These are phyloP conservation scores for Gaertneriomyces sp. DNA, from an alignment of 192 early-diverging fungal genomes.

Conservation along the genomic window DNA sequence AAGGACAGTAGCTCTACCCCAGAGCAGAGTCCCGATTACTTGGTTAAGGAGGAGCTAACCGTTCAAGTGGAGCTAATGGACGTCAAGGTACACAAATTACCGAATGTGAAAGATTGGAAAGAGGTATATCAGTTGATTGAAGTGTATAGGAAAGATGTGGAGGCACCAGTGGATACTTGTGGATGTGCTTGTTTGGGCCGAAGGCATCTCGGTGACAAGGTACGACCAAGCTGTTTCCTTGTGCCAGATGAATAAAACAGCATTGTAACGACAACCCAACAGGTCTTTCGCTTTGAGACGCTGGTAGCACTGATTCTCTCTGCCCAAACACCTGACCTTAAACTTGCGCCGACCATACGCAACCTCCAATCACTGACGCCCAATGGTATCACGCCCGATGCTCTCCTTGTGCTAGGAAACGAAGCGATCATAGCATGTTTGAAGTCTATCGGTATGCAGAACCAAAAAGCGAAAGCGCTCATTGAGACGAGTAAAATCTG, in stretches of 20 bases:
- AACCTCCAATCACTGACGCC: slow-evolving; percentile 59
- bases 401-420: slow-evolving; percentile 58
- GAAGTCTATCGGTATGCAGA: slow-evolving; percentile 84
- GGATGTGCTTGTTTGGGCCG: slow-evolving; percentile 15
- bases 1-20: no score
- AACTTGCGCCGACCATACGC: slow-evolving; percentile 74
- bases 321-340: slow-evolving; percentile 88
- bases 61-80: no score
- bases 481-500: slow-evolving; percentile 74
- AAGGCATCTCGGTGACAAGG: slow-evolving; percentile 18
- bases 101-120: background rate
- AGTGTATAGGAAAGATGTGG: slow-evolving; percentile 5
- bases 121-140: slow-evolving; percentile 6
- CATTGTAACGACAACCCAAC: background rate
- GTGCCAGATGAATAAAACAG: background rate
- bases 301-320: slow-evolving; percentile 84
- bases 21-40: no score
- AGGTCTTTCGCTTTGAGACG: slow-evolving; percentile 76
- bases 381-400: slow-evolving; percentile 66
- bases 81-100: no score
- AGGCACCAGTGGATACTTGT: slow-evolving; percentile 15
- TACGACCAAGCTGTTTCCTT: background rate
- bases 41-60: no score
- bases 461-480: slow-evolving; percentile 77
- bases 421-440: slow-evolving; percentile 70